phyloP scores from a whole-genome alignment of 495 filamentous ascomycete genomes.

The Entonaema liquescens region DNA sequence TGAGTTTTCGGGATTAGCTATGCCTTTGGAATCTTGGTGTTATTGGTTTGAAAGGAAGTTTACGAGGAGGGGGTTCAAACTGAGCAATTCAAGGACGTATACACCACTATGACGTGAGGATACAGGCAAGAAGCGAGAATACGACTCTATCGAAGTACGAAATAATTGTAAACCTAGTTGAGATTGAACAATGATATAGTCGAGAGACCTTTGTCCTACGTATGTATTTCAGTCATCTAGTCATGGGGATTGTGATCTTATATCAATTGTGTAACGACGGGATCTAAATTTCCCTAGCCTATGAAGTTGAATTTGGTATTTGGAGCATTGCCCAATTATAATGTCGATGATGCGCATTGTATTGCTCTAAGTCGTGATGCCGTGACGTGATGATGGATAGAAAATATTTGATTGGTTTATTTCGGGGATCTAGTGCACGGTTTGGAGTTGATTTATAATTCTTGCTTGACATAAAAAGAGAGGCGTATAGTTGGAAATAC shows the following conservation, averaged over 20 bases:
- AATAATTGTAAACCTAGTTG: background rate
- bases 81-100: background rate
- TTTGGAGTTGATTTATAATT: background rate
- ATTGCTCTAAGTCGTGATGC: background rate
- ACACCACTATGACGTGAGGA: background rate
- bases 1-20: background rate
- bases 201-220: no score
- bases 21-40: background rate
- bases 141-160: background rate
- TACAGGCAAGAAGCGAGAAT: background rate
- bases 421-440: background rate
- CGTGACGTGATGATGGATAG: background rate
- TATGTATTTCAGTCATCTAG: no score
- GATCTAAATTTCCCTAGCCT: background rate
- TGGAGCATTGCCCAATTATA: background rate
- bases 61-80: background rate
- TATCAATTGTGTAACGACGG: background rate
- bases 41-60: background rate
- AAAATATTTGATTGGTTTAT: background rate
- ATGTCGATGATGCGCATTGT: background rate
- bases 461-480: background rate
- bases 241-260: no score
- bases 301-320: constrained; percentile 5
- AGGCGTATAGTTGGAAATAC: no score
- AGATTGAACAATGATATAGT: background rate